These are phyloP conservation scores for Cutaneotrichosporon sp. DNA, from an alignment of 1,284 basidiomycete species.

Conservation along the genomic window DNA sequence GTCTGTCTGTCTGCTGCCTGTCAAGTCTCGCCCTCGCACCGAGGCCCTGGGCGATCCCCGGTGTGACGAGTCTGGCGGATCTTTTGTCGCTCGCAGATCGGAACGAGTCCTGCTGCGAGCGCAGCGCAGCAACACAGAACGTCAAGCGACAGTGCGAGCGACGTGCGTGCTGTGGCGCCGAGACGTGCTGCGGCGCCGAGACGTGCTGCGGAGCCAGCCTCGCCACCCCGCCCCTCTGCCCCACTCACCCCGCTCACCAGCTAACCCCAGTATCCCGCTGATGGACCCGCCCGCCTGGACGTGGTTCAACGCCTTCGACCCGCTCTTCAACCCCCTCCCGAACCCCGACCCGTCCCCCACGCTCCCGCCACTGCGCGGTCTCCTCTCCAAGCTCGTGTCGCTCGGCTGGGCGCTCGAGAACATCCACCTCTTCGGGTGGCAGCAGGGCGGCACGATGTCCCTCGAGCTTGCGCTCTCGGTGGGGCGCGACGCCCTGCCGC, in stretches of 20 bases:
- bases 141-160: no score
- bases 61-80: no score
- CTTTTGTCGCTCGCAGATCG: no score
- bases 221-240: background rate
- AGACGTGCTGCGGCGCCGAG: no score
- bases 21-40: constrained; percentile 6
- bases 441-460: constrained; percentile 80
- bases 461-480: constrained; percentile 63
- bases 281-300: constrained; percentile 74
- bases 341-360: constrained; percentile 70
- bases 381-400: constrained; percentile 62
- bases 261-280: constrained; percentile 67
- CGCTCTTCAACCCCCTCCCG: constrained; percentile 69
- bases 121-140: no score
- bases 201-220: background rate
- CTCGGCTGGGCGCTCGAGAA: constrained; percentile 63
- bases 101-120: no score
- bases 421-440: constrained; percentile 87
- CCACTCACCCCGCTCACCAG: background rate
- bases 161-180: no score
- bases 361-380: constrained; percentile 56
- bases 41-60: background rate
- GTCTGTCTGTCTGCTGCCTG: background rate
- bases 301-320: constrained; percentile 85
- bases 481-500: constrained; percentile 16